A percentile compares a stretch with the other conserved stretches of the same genome.
phyloP scores from a whole-genome alignment of 2,329 filamentous ascomycete species.

The Fusarium nisikadoi region DNA sequence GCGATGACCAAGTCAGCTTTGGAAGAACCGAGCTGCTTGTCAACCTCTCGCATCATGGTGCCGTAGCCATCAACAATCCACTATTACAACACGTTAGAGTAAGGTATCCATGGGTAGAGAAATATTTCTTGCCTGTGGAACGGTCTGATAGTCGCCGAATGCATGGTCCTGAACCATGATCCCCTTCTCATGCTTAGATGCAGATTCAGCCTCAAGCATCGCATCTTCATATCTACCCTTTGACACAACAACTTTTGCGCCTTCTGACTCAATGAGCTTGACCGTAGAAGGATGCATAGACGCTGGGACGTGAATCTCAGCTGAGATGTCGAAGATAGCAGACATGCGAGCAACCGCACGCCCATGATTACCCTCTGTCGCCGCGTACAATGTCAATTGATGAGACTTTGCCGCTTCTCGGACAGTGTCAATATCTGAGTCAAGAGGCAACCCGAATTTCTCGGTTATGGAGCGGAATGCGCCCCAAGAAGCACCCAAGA shows the following conservation, averaged over 20 bases:
- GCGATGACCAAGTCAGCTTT: slow-evolving; percentile 63
- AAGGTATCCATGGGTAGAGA: accelerated
- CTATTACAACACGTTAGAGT: slow-evolving; percentile 36
- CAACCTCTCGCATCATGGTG: slow-evolving; percentile 76
- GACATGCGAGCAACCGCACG: slow-evolving; percentile 78
- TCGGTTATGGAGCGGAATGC: slow-evolving; percentile 66
- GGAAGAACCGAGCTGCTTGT: slow-evolving; percentile 63
- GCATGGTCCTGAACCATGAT: slow-evolving; percentile 76
- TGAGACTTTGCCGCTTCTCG: slow-evolving; percentile 45
- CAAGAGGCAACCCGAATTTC: slow-evolving; percentile 55
- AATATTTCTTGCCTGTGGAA: slow-evolving; percentile 60
- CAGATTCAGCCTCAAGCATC: slow-evolving; percentile 59
- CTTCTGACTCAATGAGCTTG: slow-evolving; percentile 68
- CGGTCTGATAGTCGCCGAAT: slow-evolving; percentile 72
- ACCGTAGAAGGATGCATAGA: slow-evolving; percentile 66
- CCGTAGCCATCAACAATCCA: slow-evolving; percentile 84
- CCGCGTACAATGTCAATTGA: slow-evolving; percentile 64
- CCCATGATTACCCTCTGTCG: slow-evolving; percentile 82
- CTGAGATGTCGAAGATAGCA: slow-evolving; percentile 63
- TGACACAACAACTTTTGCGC: slow-evolving; percentile 66
- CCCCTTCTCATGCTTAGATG: slow-evolving; percentile 53
- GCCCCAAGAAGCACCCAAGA: slow-evolving; percentile 82
- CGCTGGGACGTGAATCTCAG: slow-evolving; percentile 70
- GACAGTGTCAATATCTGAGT: slow-evolving; percentile 57
- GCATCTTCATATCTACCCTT: slow-evolving; percentile 73